These are phyloP conservation scores for Adansonia madagascariensis DNA, from an alignment of 441 rosid genomes.

Conservation along the genomic window DNA sequence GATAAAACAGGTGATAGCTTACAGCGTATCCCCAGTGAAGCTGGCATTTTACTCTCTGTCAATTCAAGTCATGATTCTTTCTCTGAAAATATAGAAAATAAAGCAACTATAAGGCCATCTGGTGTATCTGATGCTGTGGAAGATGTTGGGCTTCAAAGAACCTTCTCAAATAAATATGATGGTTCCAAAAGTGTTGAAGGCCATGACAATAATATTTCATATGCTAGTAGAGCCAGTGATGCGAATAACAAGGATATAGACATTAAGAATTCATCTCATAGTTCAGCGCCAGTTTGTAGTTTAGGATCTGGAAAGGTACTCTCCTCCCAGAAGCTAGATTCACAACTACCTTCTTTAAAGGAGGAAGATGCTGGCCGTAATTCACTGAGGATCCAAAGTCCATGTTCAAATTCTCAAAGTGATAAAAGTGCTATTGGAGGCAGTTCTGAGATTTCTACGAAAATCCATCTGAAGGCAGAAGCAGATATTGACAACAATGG, in stretches of 20 bases:
- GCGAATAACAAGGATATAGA: conserved; percentile 41
- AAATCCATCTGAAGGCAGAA: conserved; percentile 40
- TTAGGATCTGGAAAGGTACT: conserved; percentile 43
- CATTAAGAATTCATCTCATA: conserved; percentile 44
- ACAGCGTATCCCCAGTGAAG: conserved; percentile 58
- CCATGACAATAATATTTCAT: conserved; percentile 62
- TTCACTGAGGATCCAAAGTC: conserved; percentile 42
- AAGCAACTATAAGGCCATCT: conserved; percentile 49
- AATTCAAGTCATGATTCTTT: conserved; percentile 43
- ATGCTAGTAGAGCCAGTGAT: conserved; percentile 50
- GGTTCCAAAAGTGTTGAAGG: conserved; percentile 54
- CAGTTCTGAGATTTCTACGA: conserved; percentile 34
- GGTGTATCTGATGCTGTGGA: conserved; percentile 47
- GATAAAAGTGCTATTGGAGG: conserved; percentile 31
- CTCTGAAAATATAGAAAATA: conserved; percentile 58
- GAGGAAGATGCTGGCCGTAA: conserved; percentile 40
- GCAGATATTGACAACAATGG: conserved; percentile 34
- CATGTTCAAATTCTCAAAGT: conserved; percentile 32
- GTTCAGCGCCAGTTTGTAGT: conserved; percentile 54
- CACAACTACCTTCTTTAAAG: conserved; percentile 37
- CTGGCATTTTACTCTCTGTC: conserved; percentile 54
- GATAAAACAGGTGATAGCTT: conserved; percentile 43
- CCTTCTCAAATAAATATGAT: conserved; percentile 38
- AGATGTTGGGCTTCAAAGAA: conserved; percentile 42
- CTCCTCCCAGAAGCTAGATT: conserved; percentile 40